These are phyloP conservation scores for Rhizoclosmatium globosum DNA, from an alignment of 192 early-diverging fungal species.

Conservation along the genomic window DNA sequence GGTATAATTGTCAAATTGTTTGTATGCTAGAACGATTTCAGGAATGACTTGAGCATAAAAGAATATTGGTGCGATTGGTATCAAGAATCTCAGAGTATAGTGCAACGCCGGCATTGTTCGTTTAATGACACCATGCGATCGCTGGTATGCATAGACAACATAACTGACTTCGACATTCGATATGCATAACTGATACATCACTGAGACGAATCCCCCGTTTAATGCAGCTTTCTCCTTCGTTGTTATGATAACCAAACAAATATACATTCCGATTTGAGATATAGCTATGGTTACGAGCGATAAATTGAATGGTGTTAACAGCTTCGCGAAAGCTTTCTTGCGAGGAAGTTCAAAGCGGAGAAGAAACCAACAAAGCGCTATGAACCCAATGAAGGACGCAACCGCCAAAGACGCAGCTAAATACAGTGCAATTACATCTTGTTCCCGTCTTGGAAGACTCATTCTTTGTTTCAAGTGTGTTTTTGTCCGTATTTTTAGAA, in stretches of 20 bases:
- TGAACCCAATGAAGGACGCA: not conserved
- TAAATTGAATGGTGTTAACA: constrained; percentile 28
- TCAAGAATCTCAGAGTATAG: not conserved
- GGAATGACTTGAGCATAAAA: constrained; percentile 23
- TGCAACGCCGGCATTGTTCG: constrained; percentile 2
- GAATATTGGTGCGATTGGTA: constrained; percentile 7
- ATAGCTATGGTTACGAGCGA: not conserved
- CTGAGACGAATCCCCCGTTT: not conserved
- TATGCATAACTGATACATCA: not conserved
- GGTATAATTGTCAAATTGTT: not conserved
- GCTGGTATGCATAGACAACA: not conserved
- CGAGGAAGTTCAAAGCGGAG: not conserved
- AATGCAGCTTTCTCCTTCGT: not conserved
- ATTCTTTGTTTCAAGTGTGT: not conserved
- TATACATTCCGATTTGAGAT: not conserved
- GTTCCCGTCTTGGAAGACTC: not conserved
- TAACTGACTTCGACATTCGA: constrained; percentile 2
- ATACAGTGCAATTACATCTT: not conserved
- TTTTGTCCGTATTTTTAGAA: too few species aligned
- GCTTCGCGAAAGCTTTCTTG: not conserved
- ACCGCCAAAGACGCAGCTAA: not conserved
- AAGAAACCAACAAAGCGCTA: not conserved
- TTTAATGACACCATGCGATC: constrained; percentile 10
- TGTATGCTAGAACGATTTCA: constrained; percentile 1
- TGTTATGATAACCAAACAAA: not conserved